Evolutionary conservation across 129 eudicot genomes (phyloP).

Genomic region (Flaveria bidentis): DNA sequence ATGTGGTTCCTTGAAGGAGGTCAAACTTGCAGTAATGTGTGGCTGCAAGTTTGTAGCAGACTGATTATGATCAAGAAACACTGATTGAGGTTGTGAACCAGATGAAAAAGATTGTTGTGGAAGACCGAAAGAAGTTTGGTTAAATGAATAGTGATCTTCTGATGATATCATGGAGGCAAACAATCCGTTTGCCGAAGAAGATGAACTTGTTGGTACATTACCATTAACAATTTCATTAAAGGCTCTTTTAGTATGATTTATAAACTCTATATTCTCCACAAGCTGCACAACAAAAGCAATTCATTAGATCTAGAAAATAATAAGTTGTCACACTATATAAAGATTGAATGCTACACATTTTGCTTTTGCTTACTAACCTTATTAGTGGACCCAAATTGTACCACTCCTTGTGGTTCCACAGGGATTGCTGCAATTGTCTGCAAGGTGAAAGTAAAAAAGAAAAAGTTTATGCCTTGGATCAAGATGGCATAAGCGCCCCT

Average conservation of each 20-base stretch:
- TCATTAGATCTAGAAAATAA: slow-evolving; percentile 23
- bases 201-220: slow-evolving; percentile 34
- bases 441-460: slow-evolving; percentile 33
- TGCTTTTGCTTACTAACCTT: slow-evolving; percentile 52
- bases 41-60: background rate
- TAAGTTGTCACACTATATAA: background rate
- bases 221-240: slow-evolving; percentile 43
- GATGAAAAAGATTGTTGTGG: slow-evolving; percentile 32
- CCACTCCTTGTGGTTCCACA: slow-evolving; percentile 76
- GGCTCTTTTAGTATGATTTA: slow-evolving; percentile 51
- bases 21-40: slow-evolving; percentile 34
- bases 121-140: slow-evolving; percentile 27
- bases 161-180: slow-evolving; percentile 49
- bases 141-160: slow-evolving; percentile 30
- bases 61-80: slow-evolving; percentile 24
- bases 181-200: slow-evolving; percentile 39
- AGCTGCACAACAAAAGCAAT: slow-evolving; percentile 46
- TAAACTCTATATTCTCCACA: slow-evolving; percentile 53
- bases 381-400: slow-evolving; percentile 84
- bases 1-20: slow-evolving; percentile 41
- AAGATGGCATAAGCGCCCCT: slow-evolving; percentile 26
- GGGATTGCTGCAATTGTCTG: slow-evolving; percentile 90
- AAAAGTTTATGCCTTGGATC: slow-evolving; percentile 13
- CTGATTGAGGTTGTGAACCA: slow-evolving; percentile 29
- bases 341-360: background rate